phyloP scores from a whole-genome alignment of 106 monocot genomes.

The Alisma plantagoaquatica region DNA sequence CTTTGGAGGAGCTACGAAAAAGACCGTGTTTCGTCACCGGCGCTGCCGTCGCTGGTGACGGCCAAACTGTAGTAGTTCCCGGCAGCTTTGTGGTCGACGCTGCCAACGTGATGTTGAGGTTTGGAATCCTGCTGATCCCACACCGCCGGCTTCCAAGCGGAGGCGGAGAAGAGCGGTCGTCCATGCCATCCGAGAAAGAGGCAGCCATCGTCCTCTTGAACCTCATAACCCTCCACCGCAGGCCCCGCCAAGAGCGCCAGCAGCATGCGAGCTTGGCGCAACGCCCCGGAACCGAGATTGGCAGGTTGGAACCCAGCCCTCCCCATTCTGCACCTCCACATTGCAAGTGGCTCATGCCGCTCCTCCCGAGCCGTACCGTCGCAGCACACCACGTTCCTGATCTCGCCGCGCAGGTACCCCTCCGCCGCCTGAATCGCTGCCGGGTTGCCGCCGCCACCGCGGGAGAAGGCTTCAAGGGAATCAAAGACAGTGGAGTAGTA shows the following conservation, averaged over 20 bases:
- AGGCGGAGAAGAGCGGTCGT: constrained; percentile 30
- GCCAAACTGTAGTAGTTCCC: no score
- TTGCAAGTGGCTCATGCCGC: constrained; percentile 46
- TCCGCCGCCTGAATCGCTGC: constrained; percentile 22
- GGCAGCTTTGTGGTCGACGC: no score
- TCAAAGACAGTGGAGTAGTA: constrained; percentile 72
- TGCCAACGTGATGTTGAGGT: no score
- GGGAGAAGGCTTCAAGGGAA: constrained; percentile 52
- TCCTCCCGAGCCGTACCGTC: constrained; percentile 40
- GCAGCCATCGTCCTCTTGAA: constrained; percentile 41
- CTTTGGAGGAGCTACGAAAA: no score
- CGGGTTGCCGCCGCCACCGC: neutral
- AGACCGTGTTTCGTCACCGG: no score
- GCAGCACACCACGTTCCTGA: constrained; percentile 44
- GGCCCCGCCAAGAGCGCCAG: constrained; percentile 40
- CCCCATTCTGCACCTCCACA: constrained; percentile 28
- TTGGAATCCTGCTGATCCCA: neutral
- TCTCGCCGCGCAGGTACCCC: constrained; percentile 35
- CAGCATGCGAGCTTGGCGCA: constrained; percentile 46
- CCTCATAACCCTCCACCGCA: constrained; percentile 39
- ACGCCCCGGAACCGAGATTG: constrained; percentile 30
- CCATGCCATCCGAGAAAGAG: constrained; percentile 47
- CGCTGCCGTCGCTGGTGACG: no score
- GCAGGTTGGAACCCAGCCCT: constrained; percentile 22
- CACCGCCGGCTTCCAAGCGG: constrained; percentile 24